A percentile compares a stretch with the other conserved stretches of the same genome.
These are phyloP conservation scores for Penicillium diatomitis DNA, from an alignment of 495 filamentous ascomycete species.

Conservation along the genomic window DNA sequence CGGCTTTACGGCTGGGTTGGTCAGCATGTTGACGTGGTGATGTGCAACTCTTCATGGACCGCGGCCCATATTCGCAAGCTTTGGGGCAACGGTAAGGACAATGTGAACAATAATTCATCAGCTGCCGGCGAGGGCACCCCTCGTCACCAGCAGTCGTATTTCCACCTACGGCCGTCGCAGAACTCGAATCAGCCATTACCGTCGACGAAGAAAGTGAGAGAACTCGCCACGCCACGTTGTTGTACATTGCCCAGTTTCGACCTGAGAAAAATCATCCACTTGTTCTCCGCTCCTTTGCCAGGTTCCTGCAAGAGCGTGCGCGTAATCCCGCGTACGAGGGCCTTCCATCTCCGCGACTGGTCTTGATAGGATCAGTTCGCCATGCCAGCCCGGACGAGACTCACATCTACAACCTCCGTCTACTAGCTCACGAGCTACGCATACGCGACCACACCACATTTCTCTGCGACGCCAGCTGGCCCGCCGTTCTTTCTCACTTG, in stretches of 20 bases:
- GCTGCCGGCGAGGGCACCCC: constrained; percentile 19
- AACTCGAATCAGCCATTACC: constrained; percentile 62
- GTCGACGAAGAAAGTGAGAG: constrained; percentile 57
- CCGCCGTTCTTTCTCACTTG: constrained; percentile 71
- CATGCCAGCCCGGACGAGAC: constrained; percentile 70
- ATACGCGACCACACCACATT: constrained; percentile 80
- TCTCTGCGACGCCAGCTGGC: constrained; percentile 80
- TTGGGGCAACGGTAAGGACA: constrained; percentile 50
- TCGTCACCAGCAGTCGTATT: constrained; percentile 58
- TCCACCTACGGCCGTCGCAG: constrained; percentile 81
- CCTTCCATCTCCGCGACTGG: constrained; percentile 41
- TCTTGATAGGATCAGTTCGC: constrained; percentile 82
- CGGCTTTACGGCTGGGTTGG: constrained; percentile 72
- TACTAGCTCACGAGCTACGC: constrained; percentile 78
- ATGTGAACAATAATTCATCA: constrained; percentile 16
- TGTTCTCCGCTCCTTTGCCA: constrained; percentile 72
- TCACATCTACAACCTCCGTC: constrained; percentile 80
- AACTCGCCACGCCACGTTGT: constrained; percentile 54
- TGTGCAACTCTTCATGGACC: constrained; percentile 97
- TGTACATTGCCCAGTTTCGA: constrained; percentile 96
- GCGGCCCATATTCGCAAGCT: constrained; percentile 69
- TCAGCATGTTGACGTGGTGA: constrained; percentile 74
- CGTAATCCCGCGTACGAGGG: constrained; percentile 33
- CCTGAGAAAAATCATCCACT: constrained; percentile 93
- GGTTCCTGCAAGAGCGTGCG: constrained; percentile 47